Evolutionary conservation across 2,329 filamentous ascomycete genomes (phyloP).

Genomic region (Fusarium compactum): DNA sequence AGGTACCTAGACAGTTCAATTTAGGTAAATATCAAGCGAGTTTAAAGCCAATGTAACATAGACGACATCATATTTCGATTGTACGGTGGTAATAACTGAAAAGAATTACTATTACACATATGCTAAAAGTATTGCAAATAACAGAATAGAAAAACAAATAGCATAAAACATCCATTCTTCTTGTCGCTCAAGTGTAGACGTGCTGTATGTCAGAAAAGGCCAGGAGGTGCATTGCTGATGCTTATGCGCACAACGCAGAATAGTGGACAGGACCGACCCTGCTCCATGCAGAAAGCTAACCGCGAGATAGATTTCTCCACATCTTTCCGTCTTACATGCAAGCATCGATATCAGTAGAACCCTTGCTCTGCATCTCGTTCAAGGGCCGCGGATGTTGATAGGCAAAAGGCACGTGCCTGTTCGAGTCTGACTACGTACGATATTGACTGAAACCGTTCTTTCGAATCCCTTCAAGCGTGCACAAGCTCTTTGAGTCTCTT

Average conservation of each 20-base stretch:
- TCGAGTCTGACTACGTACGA: not conserved
- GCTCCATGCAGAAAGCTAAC: not conserved
- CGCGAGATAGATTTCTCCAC: conserved; percentile 22
- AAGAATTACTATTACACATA: conserved; percentile 20
- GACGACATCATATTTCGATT: conserved; percentile 3
- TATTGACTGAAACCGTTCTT: not conserved
- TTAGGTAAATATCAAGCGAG: conserved; percentile 2
- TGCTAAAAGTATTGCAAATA: not conserved
- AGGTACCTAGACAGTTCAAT: not conserved
- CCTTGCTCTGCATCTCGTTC: conserved; percentile 15
- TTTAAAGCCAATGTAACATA: not conserved
- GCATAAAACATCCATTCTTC: conserved; percentile 4
- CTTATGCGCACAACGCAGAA: conserved; percentile 22
- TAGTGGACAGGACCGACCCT: not conserved
- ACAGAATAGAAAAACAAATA: not conserved
- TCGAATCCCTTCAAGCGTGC: conserved; percentile 37
- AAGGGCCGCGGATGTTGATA: conserved; percentile 10
- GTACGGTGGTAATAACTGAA: not conserved
- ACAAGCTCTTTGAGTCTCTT: conserved; percentile 80
- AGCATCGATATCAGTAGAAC: conserved; percentile 20
- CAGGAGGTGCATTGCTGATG: conserved; percentile 25
- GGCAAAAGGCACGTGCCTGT: conserved; percentile 17
- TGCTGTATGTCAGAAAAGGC: conserved; percentile 14
- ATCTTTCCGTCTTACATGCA: conserved; percentile 28
- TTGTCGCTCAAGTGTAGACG: conserved; percentile 17